These are phyloP conservation scores for Sporothrix schenckii DNA, from an alignment of 2,329 filamentous ascomycete species.

Conservation along the genomic window DNA sequence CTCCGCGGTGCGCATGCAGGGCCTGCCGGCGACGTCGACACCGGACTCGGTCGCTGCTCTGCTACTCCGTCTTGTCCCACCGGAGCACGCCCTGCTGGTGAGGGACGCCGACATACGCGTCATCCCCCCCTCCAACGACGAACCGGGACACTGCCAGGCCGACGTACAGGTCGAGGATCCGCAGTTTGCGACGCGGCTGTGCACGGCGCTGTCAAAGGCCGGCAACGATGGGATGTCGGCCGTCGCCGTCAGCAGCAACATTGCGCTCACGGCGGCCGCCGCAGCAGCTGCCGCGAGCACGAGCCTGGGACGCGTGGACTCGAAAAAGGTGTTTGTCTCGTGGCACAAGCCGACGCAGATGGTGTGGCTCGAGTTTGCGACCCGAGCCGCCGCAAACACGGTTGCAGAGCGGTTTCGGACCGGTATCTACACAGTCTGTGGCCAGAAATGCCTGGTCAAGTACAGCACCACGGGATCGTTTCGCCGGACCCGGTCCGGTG, in stretches of 20 bases:
- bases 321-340: slow-evolving; percentile 44
- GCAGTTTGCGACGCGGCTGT: slow-evolving; percentile 37
- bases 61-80: too few species aligned
- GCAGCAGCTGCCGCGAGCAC: slow-evolving; percentile 31
- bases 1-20: slow-evolving; percentile 44
- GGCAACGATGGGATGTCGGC: too few species aligned
- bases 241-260: too few species aligned
- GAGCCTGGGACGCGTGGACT: slow-evolving; percentile 42
- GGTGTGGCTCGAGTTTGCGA: slow-evolving; percentile 42
- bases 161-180: slow-evolving; percentile 40
- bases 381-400: background rate
- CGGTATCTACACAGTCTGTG: too few species aligned
- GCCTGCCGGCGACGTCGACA: slow-evolving; percentile 36
- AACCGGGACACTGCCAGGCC: slow-evolving; percentile 34
- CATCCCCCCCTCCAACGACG: background rate
- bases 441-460: too few species aligned
- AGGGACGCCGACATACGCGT: too few species aligned
- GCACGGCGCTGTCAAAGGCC: slow-evolving; percentile 30
- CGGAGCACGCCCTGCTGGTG: too few species aligned
- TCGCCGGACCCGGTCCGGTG: slow-evolving; percentile 29
- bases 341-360: slow-evolving; percentile 44
- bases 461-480: too few species aligned
- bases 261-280: background rate
- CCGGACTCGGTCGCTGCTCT: too few species aligned
- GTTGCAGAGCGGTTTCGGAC: too few species aligned